Conservation (phyloP, 106 monocot genomes). For the Dendrobium catenatum region DNA sequence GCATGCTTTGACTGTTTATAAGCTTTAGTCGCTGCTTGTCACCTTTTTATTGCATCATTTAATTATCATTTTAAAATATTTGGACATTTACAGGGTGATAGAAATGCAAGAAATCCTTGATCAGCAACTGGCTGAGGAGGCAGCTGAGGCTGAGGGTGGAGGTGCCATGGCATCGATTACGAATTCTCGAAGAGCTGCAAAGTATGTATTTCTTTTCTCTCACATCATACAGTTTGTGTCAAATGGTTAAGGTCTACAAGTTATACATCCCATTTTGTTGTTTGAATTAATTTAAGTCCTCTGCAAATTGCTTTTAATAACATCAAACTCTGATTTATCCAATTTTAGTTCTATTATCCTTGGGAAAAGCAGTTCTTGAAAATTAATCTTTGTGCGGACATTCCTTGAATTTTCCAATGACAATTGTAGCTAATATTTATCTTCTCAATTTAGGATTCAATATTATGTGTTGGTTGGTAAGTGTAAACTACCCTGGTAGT, state of each 20-base stretch:
- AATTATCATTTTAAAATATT: neutral
- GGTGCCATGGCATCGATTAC: slow-evolving; percentile 75
- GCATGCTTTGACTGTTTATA: neutral
- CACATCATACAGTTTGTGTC: neutral
- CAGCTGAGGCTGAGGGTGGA: slow-evolving; percentile 96
- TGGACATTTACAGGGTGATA: slow-evolving; percentile 50
- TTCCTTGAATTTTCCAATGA: neutral
- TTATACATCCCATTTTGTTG: neutral
- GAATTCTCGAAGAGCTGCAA: slow-evolving; percentile 83
- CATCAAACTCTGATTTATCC: neutral
- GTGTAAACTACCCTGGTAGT: neutral
- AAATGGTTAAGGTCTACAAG: neutral
- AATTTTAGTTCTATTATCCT: neutral
- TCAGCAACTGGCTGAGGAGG: slow-evolving; percentile 94
- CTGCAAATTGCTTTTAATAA: neutral
- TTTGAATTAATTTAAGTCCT: neutral
- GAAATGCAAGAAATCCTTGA: slow-evolving; percentile 99
- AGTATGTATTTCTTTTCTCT: slow-evolving; percentile 30
- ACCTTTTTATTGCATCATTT: neutral
- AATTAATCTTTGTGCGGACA: neutral
- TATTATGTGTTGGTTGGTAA: neutral
- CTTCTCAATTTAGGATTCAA: neutral
- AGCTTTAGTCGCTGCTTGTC: neutral
- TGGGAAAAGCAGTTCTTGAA: neutral
- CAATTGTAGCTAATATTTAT: neutral